Base-by-base conservation (phyloP, 148 eudicot species). In the Rhododendron ovatum region DNA sequence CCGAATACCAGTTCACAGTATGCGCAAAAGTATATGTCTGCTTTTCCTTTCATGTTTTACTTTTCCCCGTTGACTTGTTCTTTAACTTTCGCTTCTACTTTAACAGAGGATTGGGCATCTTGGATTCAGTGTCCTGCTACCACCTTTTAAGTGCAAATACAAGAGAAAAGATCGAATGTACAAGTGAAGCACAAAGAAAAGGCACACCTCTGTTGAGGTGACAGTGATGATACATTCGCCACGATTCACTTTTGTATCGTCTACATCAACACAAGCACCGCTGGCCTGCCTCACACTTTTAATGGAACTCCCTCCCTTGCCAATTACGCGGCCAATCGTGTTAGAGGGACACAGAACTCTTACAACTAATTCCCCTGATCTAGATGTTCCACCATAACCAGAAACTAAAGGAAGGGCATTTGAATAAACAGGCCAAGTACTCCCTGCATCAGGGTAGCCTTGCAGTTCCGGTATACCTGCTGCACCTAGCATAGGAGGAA, bases 301-400 rank as follows among this genome's bases (percentile, higher is more conserved):
- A 69, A 97, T 93, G 48, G 95, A 90, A 87, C 87, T 83, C 71
- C 99, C 99, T 84, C 95, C 96, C 90, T 90, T 97, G 47, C 99
- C 99, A 89, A 97, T 97, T 47, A 97, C 98, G 84, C 98, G 98
- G 77, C 98, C 99, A 91, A 97, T 94, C 83, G 90, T 94, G 88
- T 91, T 94, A 77, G 91, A 88, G 24, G 98, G 95, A 89, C 99
- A 97, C 85, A 97, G 65, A 15, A 97, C 94, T 87, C 91, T 87
- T 15, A 97, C 53, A 50, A 82, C 93, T 88, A 97, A 90, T 87
- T 95, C 98, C 89, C 92, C 98, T 1, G 96, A 90, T 85, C 88
- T 89, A 83, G 93, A 87, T 33, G 89, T 78, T 59, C 95, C 93
- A 81, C 92, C 90, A 88, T 93, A 94, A 84, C 92, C 91, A 90